Evolutionary conservation across 352 stramenopile genomes (phyloP), one percentile per base, ranked within the genome.

Genomic region (Globisporangium viniferum): DNA sequence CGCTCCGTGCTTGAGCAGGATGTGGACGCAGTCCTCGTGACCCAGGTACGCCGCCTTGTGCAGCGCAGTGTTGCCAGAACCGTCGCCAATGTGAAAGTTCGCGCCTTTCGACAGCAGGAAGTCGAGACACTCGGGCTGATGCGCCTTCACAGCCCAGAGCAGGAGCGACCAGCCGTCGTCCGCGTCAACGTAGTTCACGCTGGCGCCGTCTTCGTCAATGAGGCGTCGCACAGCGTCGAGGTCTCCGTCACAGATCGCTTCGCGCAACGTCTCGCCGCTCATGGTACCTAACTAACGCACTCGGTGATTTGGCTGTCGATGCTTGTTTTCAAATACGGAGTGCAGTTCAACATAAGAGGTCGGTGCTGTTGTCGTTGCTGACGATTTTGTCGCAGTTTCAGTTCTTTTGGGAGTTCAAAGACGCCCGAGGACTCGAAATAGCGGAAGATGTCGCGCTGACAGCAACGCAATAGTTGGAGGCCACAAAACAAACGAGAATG

Each of bases 31-130:
- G 41, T 82, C 71, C 2, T 57, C 62, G 58, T 80, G 63, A 12
- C 75, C 73, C 44, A 85, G 70, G 46, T 85, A 85, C 9, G 78
- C 75, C 5, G 75, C 75, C 56, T 82, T 85, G 67, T 85, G 78
- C 0, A 85, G 72, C 15, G 73, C 75, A 4, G 78, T 85, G 62
- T 82, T 85, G 41, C 78, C 72, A 8, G 64, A 70, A 1, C 68
- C 36, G 36, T 82, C 73, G 22, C 69, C 73, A 15, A 82, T 66
- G 63, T 82, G 74, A 1, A 79, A 53, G 41, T 80, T 82, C 18
- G 78, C 73, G 36, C 73, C 73, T 20, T 75, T 67, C 0, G 44
- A n/a, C 9, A 85, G 56, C 4, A 85, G 68, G 20, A 67, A 71
- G n/a, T 59, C 56, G 18, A 85, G 63, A 41, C 71, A 78, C 12